Base-by-base conservation (phyloP, 1,139 yeast genomes). In the Wickerhamiella pararugosa region DNA sequence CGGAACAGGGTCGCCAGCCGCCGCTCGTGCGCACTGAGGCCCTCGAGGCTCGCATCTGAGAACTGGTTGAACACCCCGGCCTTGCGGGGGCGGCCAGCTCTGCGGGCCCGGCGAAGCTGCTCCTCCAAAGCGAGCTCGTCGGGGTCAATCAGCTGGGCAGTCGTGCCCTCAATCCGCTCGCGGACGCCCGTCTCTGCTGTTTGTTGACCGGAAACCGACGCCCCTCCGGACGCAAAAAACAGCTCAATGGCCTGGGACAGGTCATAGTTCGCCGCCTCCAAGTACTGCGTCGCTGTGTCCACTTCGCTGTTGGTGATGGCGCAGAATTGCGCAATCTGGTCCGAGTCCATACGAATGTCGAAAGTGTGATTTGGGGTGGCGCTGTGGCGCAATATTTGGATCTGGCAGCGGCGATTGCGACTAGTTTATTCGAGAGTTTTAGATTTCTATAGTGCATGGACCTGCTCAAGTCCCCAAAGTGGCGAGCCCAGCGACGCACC, bases 221-320 rank as follows among this genome's bases (percentile, higher is more conserved):
- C 63, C 31, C 66, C 71, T 27, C 83, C 84, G 44, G 75, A 71
- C 56, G 92, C 98, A 66, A 82, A 77, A 61, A 65, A 92, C 40
- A 92, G 64, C 7, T 87, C 75, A 6, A 92, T 83, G 0, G 98
- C 98, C 28, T 76, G 73, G 48, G 87, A 95, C 37, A 90, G 59
- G 56, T 84, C 76, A 45, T 78, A 77, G 41, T 78, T 87, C 7
- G 92, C 73, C 62, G 87, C 76, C 29, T 79, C 87, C 37, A 92
- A 62, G 57, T 79, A 92, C 54, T 79, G 86, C 47, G 69, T 67
- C 2, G 98, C 98, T 29, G 74, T 65, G 2, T 70, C 69, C 1
- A 73, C 69, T 55, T 82, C 92, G 2, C 75, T 73, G 15, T 84
- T 84, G 0, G 98, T 86, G 44, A 92, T 79, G 31, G 92, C 90